Conservation (phyloP, 148 eudicot species). For the Cornus controversa region DNA sequence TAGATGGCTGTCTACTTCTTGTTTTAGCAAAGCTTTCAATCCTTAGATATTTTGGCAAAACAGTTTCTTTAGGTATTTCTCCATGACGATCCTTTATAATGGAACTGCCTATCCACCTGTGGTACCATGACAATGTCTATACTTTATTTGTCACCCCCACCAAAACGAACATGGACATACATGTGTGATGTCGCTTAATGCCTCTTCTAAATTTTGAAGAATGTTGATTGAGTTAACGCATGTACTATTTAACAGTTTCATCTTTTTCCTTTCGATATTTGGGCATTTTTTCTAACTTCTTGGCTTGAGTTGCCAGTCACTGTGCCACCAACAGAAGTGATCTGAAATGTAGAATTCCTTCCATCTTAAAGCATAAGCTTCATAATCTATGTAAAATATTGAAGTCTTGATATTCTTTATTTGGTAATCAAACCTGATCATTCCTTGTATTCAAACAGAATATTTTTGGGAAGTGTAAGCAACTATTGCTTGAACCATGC, state of each 20-base stretch:
- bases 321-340: neutral
- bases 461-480: slow-evolving; percentile 89
- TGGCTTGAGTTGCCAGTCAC: neutral
- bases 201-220: too few species aligned
- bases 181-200: too few species aligned
- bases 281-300: neutral
- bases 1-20: too few species aligned
- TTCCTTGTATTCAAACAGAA: slow-evolving; percentile 34
- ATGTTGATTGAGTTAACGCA: neutral
- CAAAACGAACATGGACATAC: neutral
- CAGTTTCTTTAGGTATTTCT: too few species aligned
- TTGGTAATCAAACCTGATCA: neutral
- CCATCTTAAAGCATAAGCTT: neutral
- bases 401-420: neutral
- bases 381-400: neutral
- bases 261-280: neutral
- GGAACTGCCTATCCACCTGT: neutral
- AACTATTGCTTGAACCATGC: slow-evolving; percentile 77
- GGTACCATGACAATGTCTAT: neutral
- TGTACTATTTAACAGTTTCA: neutral
- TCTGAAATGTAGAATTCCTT: neutral
- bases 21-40: too few species aligned
- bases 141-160: too few species aligned
- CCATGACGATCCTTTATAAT: too few species aligned
- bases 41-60: too few species aligned